These are phyloP conservation scores for Paraurostyla sp. DNA, from an alignment of 73 alveolate species.

Conservation along the genomic window DNA sequence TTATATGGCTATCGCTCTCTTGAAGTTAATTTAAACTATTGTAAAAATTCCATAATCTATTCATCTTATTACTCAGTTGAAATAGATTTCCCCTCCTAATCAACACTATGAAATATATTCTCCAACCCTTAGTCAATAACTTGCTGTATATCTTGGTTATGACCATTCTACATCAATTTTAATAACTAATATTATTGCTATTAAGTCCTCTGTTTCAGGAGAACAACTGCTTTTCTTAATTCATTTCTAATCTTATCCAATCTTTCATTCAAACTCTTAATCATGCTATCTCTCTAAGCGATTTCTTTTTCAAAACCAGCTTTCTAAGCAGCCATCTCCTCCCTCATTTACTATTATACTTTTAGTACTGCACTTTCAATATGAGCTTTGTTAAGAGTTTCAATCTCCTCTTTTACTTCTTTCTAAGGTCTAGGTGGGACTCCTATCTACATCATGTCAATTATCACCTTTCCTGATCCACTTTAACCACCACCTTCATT, in stretches of 20 bases:
- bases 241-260: constrained; percentile 6
- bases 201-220: neutral
- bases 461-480: neutral
- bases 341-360: neutral
- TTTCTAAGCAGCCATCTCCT: neutral
- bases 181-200: neutral
- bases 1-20: constrained; percentile 13
- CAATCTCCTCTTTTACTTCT: constrained; percentile 30
- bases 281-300: neutral
- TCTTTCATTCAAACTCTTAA: neutral
- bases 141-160: neutral
- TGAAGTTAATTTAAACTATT: neutral
- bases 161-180: neutral
- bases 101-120: neutral
- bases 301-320: neutral
- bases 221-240: constrained; percentile 32
- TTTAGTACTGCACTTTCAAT: neutral
- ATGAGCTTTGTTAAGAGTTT: neutral
- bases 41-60: neutral
- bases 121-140: constrained; percentile 21
- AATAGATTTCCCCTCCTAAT: neutral
- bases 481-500: too few species aligned
- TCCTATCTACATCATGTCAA: constrained; percentile 46
- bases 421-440: constrained; percentile 45
- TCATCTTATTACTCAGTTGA: constrained; percentile 17